These are phyloP conservation scores for Oryza brachyantha DNA, from an alignment of 176 grass and related monocot species.

Conservation along the genomic window DNA sequence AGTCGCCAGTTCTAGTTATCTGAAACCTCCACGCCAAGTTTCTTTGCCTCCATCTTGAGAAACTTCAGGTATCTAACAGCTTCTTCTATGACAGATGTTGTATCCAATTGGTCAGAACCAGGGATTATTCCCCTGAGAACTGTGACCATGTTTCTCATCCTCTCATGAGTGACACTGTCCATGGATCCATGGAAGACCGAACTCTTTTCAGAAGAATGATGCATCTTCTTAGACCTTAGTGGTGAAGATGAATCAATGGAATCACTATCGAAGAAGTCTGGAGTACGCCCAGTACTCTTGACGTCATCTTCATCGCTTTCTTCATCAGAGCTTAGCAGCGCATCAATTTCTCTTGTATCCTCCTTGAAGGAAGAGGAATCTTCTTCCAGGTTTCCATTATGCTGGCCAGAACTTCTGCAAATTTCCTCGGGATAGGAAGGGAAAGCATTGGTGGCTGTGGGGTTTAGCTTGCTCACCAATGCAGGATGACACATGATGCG, in stretches of 20 bases:
- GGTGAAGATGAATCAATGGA: conserved; percentile 36
- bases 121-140: conserved; percentile 67
- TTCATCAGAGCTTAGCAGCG: conserved; percentile 56
- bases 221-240: conserved; percentile 7
- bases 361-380: conserved; percentile 53
- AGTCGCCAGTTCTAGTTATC: conserved; percentile 25
- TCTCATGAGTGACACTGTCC: conserved; percentile 36
- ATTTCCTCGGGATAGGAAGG: conserved; percentile 21
- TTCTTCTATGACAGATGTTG: conserved; percentile 57
- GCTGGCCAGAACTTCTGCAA: conserved; percentile 22
- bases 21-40: conserved; percentile 44
- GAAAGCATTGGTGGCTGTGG: conserved; percentile 11
- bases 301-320: conserved; percentile 65
- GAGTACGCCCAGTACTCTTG: conserved; percentile 67
- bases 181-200: conserved; percentile 20
- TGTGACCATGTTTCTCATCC: conserved; percentile 43
- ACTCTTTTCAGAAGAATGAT: conserved; percentile 13
- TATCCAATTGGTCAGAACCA: conserved; percentile 63
- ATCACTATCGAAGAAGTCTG: conserved; percentile 24
- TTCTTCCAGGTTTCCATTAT: conserved; percentile 28
- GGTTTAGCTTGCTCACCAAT: conserved; percentile 47
- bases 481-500: conserved; percentile 62
- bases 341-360: conserved; percentile 73
- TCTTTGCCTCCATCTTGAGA: conserved; percentile 68
- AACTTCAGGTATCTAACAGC: conserved; percentile 73